These are phyloP conservation scores for Flaveria brownii DNA, from an alignment of 129 eudicot species.

Conservation along the genomic window DNA sequence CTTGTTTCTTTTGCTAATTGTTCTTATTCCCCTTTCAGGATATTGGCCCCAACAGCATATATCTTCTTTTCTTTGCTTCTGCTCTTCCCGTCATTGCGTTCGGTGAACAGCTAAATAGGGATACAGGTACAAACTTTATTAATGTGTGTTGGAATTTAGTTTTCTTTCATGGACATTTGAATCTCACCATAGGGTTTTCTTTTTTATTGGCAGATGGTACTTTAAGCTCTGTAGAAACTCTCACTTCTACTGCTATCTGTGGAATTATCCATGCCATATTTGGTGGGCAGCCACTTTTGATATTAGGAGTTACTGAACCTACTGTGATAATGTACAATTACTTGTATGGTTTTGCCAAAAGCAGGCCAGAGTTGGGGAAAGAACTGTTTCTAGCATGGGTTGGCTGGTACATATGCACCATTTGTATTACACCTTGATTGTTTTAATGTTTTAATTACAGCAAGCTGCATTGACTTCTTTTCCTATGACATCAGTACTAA, in stretches of 20 bases:
- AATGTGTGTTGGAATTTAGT: not conserved
- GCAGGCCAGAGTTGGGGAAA: slow-evolving; percentile 55
- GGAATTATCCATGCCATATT: slow-evolving; percentile 79
- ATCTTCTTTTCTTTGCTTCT: slow-evolving; percentile 93
- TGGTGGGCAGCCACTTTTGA: slow-evolving; percentile 95
- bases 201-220: slow-evolving; percentile 58
- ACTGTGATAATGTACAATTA: slow-evolving; percentile 77
- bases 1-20: not conserved
- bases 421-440: not conserved
- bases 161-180: not conserved
- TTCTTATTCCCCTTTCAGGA: slow-evolving; percentile 38
- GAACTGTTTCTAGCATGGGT: slow-evolving; percentile 84
- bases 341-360: slow-evolving; percentile 65
- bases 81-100: slow-evolving; percentile 96
- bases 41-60: slow-evolving; percentile 90
- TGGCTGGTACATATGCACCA: slow-evolving; percentile 55
- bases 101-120: slow-evolving; percentile 86
- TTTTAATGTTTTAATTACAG: not conserved
- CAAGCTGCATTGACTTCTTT: not conserved
- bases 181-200: not conserved
- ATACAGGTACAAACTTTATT: slow-evolving; percentile 56
- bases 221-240: slow-evolving; percentile 78
- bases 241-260: slow-evolving; percentile 83
- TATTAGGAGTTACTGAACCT: slow-evolving; percentile 94
- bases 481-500: not conserved